Percentiles rank a stretch among this genome's conserved stretches.
Conservation (phyloP, 169 alveolate genomes). For the Plasmodium adleri region DNA sequence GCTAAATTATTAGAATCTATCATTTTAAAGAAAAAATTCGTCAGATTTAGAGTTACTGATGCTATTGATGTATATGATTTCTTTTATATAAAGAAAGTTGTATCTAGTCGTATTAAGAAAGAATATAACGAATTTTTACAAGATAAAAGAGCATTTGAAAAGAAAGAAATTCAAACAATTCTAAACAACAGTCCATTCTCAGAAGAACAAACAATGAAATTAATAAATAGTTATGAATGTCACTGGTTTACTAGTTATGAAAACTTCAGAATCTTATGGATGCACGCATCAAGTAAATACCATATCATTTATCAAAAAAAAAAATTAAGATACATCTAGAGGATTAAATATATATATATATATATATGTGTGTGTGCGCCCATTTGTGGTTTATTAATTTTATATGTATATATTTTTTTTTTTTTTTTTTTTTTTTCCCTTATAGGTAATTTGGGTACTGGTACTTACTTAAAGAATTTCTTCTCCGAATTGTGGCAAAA, state of each 20-base stretch:
- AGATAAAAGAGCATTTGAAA: conserved; percentile 18
- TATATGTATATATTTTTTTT: neutral
- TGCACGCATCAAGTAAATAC: conserved; percentile 61
- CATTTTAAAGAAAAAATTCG: conserved; percentile 54
- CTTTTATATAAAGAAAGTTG: conserved; percentile 20
- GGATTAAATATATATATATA: too few relatives aligned
- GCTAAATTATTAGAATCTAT: conserved; percentile 49
- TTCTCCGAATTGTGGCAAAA: conserved; percentile 61
- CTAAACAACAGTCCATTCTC: conserved; percentile 4
- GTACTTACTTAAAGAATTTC: conserved; percentile 46
- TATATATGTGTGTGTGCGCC: too few relatives aligned
- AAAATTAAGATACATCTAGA: neutral
- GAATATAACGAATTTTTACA: conserved; percentile 26
- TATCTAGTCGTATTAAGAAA: conserved; percentile 1
- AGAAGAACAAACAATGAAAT: conserved; percentile 16
- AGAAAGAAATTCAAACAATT: conserved; percentile 3
- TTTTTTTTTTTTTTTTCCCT: neutral
- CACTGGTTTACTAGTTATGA: conserved; percentile 61
- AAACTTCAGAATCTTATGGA: conserved; percentile 42
- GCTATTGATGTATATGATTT: conserved; percentile 71
- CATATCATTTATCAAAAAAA: neutral
- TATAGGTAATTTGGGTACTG: conserved; percentile 72
- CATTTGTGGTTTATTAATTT: neutral
- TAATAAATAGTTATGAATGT: conserved; percentile 25
- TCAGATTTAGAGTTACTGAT: conserved; percentile 28